Evolutionary conservation across 345 rosid genomes (phyloP), one percentile per base, ranked within the genome.

Genomic region (Murraya koenigii): DNA sequence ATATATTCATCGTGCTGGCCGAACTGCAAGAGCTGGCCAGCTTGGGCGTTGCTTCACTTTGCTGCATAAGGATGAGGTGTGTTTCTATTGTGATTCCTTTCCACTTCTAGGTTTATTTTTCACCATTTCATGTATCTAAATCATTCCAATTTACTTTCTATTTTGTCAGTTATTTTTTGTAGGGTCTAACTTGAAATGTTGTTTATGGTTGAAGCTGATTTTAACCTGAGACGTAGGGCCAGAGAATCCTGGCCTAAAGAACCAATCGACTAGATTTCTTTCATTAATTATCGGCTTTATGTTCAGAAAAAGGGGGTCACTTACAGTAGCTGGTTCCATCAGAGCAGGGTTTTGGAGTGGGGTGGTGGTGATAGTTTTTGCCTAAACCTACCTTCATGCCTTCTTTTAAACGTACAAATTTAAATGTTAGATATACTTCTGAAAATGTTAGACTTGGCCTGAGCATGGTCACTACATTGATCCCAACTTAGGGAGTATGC

Each of bases 21-120:
- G 90, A 65, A 96, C 93, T 41, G 97, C 99, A 71, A 90, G 99
- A 90, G 98, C 98, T 80, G 95, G 95, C 68, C 93, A 84, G 87
- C 78, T 87, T 71, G 98, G 98, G 9, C 85, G 87, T 75, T 88
- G 98, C 86, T 89, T 94, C 86, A 96, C 98, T 71, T 84, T 96
- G 88, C 76, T 96, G 74, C 89, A 83, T 80, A 82, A 78, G 69
- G 82, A 82, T 74, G 97, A 94, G 94, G 98, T 90, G 80, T 49
- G 68, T 23, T 78, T 20, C 28, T 41, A 25, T 71, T 71, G 20
- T 65, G 49, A 23, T 47, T 77, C 59, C 17, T 60, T 62, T 9
- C 38, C 28, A 15, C 55, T 74, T 19, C 2, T 3, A 39, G 23
- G 13, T n/a, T n/a, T n/a, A n/a, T n/a, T n/a, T 61, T 55, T 56